Evolutionary conservation across 169 alveolate genomes (phyloP).

Genomic region (Plasmodium ovale): DNA sequence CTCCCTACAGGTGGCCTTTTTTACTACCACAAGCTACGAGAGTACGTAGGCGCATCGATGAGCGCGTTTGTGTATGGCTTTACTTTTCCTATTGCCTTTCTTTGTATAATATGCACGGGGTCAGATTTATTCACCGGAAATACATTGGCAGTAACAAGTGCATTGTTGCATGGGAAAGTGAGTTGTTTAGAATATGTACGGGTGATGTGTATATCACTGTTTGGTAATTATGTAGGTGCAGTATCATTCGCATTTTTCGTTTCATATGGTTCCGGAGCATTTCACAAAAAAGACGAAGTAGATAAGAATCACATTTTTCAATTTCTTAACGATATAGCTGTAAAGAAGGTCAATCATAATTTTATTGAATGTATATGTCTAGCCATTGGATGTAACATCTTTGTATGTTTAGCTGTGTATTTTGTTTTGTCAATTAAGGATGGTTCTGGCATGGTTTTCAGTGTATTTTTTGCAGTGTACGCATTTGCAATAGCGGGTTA

Average conservation of each 20-base stretch:
- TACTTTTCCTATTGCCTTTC: conserved; percentile 83
- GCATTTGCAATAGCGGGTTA: conserved; percentile 87
- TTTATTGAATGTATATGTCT: conserved; percentile 78
- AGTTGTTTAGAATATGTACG: conserved; percentile 21
- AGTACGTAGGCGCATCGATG: conserved; percentile 43
- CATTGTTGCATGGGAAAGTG: conserved; percentile 53
- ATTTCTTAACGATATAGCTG: conserved; percentile 57
- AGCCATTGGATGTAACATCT: conserved; percentile 84
- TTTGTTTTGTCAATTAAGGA: conserved; percentile 63
- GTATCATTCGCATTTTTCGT: conserved; percentile 77
- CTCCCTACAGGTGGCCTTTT: conserved; percentile 56
- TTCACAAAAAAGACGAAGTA: not conserved
- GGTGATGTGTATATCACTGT: conserved; percentile 79
- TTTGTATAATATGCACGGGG: conserved; percentile 82
- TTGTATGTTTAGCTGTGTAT: conserved; percentile 85
- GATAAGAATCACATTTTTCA: conserved; percentile 50
- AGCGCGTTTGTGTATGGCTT: conserved; percentile 79
- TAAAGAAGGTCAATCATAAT: conserved; percentile 63
- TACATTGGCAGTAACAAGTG: conserved; percentile 80
- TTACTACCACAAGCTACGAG: conserved; percentile 57
- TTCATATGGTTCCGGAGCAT: conserved; percentile 80
- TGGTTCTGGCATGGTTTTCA: conserved; percentile 75
- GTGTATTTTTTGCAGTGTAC: conserved; percentile 78
- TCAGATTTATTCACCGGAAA: conserved; percentile 87
- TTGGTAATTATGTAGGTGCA: conserved; percentile 86